Evolutionary conservation across 1,139 yeast species (phyloP), one percentile per base, ranked within the genome.

Genomic region (Kodamaea ohmeri): DNA sequence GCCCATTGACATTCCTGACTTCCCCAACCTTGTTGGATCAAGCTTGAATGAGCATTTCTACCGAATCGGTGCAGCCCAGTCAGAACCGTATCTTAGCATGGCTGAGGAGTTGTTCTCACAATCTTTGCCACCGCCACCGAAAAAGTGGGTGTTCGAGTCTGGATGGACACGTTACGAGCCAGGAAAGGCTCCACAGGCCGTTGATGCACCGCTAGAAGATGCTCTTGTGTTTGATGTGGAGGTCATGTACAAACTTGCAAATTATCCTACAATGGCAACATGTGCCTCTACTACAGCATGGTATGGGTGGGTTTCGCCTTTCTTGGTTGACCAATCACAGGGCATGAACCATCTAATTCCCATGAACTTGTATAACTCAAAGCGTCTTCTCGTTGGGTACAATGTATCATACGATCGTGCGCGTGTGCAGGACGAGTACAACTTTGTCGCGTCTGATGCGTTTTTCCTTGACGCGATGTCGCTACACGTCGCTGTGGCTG

Each of bases 291-390:
- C 71, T 0, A 65, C 73, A 14, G 96, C 97, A 0, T 89, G 97
- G 96, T 94, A 90, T 56, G 82, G 83, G 0, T 94, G 99, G 99
- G 81, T 88, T 1, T 88, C 96, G 0, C 98, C 98, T 0, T 79
- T 75, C 56, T 60, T 92, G 13, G 68, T 81, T 2, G 77, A 26
- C 39, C 46, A 42, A 42, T 55, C 1, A 52, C 58, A 17, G 47
- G 57, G 5, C 71, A 81, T 32, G 72, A 67, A 77, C 29, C 95
- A 89, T 50, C 63, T 94, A 39, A 80, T 92, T 1, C 97, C 97
- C 0, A 59, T 92, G 56, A 75, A 82, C 48, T 69, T 75, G 2
- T 54, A 63, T 17, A 55, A 63, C 2, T 54, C 56, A 5, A 72
- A 74, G 4, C 82, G 80, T 47, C 63, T 92, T 9, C 67, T 92